Base-by-base conservation (phyloP, 2,329 filamentous ascomycete genomes). In the Incumbomyces lentus region DNA sequence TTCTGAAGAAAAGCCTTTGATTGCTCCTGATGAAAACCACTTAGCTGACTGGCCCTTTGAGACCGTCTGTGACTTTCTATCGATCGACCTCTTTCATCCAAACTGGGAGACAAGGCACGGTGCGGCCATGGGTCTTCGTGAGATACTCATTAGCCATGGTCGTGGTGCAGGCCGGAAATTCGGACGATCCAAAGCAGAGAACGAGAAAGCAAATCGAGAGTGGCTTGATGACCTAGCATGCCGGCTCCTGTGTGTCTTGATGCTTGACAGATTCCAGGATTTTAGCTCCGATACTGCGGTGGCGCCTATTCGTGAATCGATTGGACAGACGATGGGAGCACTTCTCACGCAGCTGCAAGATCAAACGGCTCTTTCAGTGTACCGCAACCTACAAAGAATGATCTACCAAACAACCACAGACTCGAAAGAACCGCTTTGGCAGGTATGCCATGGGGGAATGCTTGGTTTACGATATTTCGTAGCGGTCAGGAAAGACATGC, bases 231-330 rank as follows among this genome's bases (percentile, higher is more conserved):
- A 98, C 60, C 74, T 98, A 43, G 87, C 89, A n/a, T 95, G 89
- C 59, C 84, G 92, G 19, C 76, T 98, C 40, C 90, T 89, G 64
- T 95, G 86, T 62, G 89, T 98, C 44, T 82, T 98, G 58, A 95
- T 98, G 81, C 79, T 98, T 13, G 92, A 98, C 67, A 82, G 89
- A 44, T 98, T 98, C 61, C 93, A 89, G 47, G 92, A 98, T 61
- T 98, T 95, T 68, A 92, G 93, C 49, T 95, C 89, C 4, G 92
- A 98, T 64, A 98, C 87, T 44, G 94, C 93, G 1, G 88, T 98
- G 34, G 92, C 92, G 0, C 92, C 92, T 0, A 95, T 98, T 53
- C 77, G 92, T 54, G 92, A 98, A 68, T 95, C 89, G 0, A 86
- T 94, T 34, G 92, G 92, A 38, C 92, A 98, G 66, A 90, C 89